phyloP scores from a whole-genome alignment of 805 yeast species.

The Ogataea polymorpha region DNA sequence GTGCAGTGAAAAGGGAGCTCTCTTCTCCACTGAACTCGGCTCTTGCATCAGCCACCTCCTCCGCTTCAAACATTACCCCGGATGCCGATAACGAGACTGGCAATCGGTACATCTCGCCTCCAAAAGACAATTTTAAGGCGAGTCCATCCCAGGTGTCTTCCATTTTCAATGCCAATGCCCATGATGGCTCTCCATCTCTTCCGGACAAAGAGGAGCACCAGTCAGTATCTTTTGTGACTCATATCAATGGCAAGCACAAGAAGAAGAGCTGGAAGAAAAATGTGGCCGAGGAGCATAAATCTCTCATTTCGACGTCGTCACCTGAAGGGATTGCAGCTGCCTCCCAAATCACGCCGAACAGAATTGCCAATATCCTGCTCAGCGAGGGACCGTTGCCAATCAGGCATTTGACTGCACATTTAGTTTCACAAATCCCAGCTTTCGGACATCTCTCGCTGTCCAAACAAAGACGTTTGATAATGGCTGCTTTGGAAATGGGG shows the following conservation, averaged over 20 bases:
- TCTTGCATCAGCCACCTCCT: conserved; percentile 10
- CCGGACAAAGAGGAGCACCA: conserved; percentile 7
- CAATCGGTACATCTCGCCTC: not conserved
- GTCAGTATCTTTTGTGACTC: not conserved
- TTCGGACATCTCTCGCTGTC: conserved; percentile 79
- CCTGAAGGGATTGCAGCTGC: conserved; percentile 90
- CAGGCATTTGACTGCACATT: conserved; percentile 79
- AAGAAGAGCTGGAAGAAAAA: conserved; percentile 21
- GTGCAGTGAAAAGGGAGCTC: conserved; percentile 19
- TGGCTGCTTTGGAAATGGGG: conserved; percentile 81
- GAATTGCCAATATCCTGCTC: conserved; percentile 64
- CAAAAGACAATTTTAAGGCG: not conserved
- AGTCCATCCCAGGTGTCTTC: conserved; percentile 11
- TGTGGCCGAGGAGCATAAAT: conserved; percentile 24
- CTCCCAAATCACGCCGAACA: conserved; percentile 73
- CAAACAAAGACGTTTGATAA: conserved; percentile 85
- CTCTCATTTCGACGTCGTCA: conserved; percentile 64
- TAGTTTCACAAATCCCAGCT: conserved; percentile 70
- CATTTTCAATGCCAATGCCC: conserved; percentile 2
- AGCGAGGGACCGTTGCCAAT: conserved; percentile 87
- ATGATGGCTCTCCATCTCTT: conserved; percentile 2
- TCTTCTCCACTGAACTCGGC: conserved; percentile 10
- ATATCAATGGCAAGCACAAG: conserved; percentile 10
- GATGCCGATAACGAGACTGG: not conserved
- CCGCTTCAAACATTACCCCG: conserved; percentile 3